Evolutionary conservation across 768 basidiomycete genomes (phyloP).

Genomic region (Boletus vermiculosoides): DNA sequence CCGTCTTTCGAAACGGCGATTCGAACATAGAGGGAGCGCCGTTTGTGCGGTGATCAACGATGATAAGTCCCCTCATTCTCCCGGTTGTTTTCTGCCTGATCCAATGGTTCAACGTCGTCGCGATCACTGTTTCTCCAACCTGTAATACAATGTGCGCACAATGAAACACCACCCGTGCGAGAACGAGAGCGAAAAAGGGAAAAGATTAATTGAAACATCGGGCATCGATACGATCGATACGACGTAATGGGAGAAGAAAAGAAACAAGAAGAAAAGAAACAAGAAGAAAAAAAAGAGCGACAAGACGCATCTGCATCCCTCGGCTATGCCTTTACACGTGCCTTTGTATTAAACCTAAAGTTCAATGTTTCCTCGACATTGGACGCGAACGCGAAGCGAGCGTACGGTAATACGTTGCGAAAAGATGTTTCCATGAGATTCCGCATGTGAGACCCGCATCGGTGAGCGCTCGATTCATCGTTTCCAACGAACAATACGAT

Average conservation of each 20-base stretch:
- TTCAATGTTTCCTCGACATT: not conserved
- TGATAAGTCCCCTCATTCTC: not conserved
- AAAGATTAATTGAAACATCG: not conserved
- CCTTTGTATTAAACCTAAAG: conserved; percentile 10
- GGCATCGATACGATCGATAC: not conserved
- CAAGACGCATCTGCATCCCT: not conserved
- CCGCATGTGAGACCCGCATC: not conserved
- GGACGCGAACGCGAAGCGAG: not conserved
- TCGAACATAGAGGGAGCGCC: not conserved
- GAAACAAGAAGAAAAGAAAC: no score
- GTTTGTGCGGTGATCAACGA: not conserved
- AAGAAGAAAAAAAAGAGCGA: not conserved
- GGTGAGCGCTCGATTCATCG: not conserved
- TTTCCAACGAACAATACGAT: not conserved
- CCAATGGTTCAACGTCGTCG: no score
- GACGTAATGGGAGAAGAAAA: no score
- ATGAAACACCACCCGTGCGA: not conserved
- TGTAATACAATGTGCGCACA: not conserved
- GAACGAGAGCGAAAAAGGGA: not conserved
- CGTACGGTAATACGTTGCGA: not conserved
- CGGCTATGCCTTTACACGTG: conserved; percentile 1
- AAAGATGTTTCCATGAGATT: not conserved
- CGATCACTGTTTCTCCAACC: not conserved
- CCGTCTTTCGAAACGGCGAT: conserved; percentile 7
- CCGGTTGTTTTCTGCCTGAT: not conserved